Evolutionary conservation across 2,329 filamentous ascomycete genomes (phyloP), one percentile per base, ranked within the genome.

Genomic region (Claviceps spartinae): DNA sequence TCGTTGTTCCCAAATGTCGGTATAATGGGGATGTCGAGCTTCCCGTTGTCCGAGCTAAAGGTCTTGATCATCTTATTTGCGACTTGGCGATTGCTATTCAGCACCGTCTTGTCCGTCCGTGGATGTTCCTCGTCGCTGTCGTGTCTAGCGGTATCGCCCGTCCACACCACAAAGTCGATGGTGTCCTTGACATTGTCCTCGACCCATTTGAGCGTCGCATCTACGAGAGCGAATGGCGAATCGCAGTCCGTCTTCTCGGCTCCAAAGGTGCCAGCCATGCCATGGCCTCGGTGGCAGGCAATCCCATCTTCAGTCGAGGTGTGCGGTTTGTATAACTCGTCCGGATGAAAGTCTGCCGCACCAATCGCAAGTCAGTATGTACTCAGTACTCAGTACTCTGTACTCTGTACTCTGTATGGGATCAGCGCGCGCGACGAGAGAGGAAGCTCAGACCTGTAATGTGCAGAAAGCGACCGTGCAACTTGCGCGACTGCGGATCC

Each of bases 1-100:
- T 98, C 93, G 68, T 98, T 98, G 71, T 98, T 98, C 55, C 93
- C 93, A 59, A 96, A 83, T 0, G 84, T 96, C 0, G 93, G 90
- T 20, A 98, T 76, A 34, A 97, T 80, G 4, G 93, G 91, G 4
- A 97, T 77, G 13, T 75, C 67, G 54, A 89, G 77, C 41, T 57
- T 57, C 53, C 80, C 78, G 51, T 78, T 72, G 37, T 72, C 71
- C n/a, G 73, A 73, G 43, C 77, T 72, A 40, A 96, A 95, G 9
- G 86, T 75, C 20, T 89, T 78, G 47, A 77, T 69, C 66, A 97
- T 88, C 65, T 88, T 88, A 60, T 82, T 70, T 48, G 89, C 83
- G 56, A 96, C 74, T 57, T 81, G 74, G 57, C 79, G 72, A 65
- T 98, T 98, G 60, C 87, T 78, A 50, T 78, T 71, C 16, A 91